A percentile compares a stretch with the other conserved stretches of the same genome.
phyloP scores from a whole-genome alignment of 768 basidiomycete species.

The Termitomyces sp. region DNA sequence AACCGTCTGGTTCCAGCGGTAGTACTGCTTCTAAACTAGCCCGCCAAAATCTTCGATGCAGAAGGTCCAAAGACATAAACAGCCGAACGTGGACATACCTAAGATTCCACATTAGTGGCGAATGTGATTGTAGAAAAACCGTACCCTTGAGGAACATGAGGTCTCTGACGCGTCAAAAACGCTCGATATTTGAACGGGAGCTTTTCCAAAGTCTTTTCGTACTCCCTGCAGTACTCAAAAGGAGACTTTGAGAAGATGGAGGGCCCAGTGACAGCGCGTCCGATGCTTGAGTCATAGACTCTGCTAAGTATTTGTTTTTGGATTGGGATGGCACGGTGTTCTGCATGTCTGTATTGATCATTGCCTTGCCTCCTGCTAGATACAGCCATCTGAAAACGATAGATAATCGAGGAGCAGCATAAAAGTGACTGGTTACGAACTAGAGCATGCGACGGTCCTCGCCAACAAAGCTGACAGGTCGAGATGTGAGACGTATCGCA shows the following conservation, averaged over 20 bases:
- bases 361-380: background rate
- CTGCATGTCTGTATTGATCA: background rate
- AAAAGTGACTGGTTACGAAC: background rate
- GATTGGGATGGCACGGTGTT: background rate
- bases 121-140: background rate
- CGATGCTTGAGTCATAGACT: background rate
- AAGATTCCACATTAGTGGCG: background rate
- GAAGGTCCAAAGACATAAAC: conserved; percentile 4
- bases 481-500: background rate
- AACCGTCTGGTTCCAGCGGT: conserved; percentile 14
- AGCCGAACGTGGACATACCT: conserved; percentile 16
- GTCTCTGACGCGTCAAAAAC: background rate
- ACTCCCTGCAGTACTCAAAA: background rate
- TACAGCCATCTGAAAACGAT: background rate
- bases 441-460: background rate
- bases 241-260: background rate
- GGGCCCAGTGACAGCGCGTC: background rate
- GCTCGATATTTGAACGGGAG: background rate
- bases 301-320: background rate
- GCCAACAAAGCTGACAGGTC: background rate
- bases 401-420: background rate
- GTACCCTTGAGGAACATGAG: conserved; percentile 12
- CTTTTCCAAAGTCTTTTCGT: background rate
- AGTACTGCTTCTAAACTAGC: conserved; percentile 14
- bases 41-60: conserved; percentile 1